These are phyloP conservation scores for Lactarius quietus DNA, from an alignment of 768 basidiomycete species.

Conservation along the genomic window DNA sequence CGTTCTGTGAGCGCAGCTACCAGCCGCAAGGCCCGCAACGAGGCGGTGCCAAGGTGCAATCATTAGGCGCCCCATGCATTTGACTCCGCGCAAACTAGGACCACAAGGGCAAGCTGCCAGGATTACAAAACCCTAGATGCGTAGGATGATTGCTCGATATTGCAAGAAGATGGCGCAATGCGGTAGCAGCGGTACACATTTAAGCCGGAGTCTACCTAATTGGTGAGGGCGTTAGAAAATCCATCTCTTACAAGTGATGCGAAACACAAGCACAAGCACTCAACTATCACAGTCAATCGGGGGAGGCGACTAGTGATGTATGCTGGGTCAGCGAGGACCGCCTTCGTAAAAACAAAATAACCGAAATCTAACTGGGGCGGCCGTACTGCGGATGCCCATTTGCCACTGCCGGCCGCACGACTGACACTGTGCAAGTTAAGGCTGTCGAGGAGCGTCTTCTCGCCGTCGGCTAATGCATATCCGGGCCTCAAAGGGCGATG, in stretches of 20 bases:
- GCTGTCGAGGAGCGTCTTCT: conserved; percentile 1
- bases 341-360: neutral
- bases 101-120: conserved; percentile 2
- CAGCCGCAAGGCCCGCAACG: conserved; percentile 1
- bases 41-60: neutral
- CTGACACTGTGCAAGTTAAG: neutral
- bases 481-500: neutral
- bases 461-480: conserved; percentile 4
- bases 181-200: too few relatives aligned
- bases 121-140: neutral
- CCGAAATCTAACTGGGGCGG: neutral
- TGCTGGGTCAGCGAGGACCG: neutral
- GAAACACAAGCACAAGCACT: neutral
- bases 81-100: conserved; percentile 1
- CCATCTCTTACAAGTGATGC: neutral
- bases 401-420: neutral
- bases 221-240: neutral
- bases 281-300: neutral
- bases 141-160: neutral
- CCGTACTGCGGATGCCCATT: neutral
- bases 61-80: neutral
- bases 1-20: conserved; percentile 10
- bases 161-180: neutral
- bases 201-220: neutral
- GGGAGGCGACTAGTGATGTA: neutral